Evolutionary conservation across 345 rosid species (phyloP), one percentile per base, ranked within the genome.

Genomic region (Conringia planisiliqua): DNA sequence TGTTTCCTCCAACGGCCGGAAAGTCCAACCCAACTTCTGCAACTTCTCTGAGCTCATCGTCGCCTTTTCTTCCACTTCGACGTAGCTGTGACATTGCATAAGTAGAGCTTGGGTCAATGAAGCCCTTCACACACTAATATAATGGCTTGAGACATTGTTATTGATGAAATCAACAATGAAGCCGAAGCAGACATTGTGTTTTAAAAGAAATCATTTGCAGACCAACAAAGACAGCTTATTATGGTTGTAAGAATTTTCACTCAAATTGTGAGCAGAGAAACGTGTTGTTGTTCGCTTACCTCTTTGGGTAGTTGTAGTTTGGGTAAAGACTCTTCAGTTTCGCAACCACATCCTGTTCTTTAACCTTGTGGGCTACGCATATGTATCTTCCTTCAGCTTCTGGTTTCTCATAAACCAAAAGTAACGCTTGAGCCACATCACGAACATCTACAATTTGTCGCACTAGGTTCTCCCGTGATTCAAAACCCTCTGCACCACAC

Each of bases 301-400:
- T 82, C 70, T 81, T 68, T 1, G 92, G 91, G 72, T 82, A 88
- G 22, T 80, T 84, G 79, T 83, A 88, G 66, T 77, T 69, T 24
- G 89, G 89, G 73, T 80, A 88, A 35, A 83, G 75, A 32, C 71
- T 79, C 77, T 78, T 87, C 68, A 89, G 78, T 54, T 81, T 87
- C 73, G 81, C 84, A 44, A 88, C 83, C 52, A 87, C 17, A 27
- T 71, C 77, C 7, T 4, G 39, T 17, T 73, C 73, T 66, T 27
- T 77, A 22, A 72, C 64, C 16, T 14, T 1, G 74, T 87, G 76
- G 39, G 87, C 58, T 10, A 52, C n/a, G 68, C 93, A 85, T 39
- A 87, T 70, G 73, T 90, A 88, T 79, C 96, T 82, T 40, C 93
- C 92, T 81, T 89, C 82, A 55, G 88, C 88, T 73, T 84, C 88